Evolutionary conservation across 148 eudicot genomes (phyloP).

Genomic region (Amaranthus cruentus): DNA sequence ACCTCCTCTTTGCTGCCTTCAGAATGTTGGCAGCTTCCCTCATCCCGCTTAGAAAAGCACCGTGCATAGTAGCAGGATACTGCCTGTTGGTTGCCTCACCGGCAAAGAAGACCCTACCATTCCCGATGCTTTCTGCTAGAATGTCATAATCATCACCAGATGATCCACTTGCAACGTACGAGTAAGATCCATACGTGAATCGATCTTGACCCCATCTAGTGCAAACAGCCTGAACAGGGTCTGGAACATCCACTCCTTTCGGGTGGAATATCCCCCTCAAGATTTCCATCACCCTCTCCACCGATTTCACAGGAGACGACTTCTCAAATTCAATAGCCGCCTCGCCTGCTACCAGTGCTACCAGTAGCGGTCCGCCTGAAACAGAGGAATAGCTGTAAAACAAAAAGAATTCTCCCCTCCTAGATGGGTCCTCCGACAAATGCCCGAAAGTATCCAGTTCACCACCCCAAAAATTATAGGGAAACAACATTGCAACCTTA

Average conservation of each 20-base stretch:
- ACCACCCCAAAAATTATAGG: conserved; percentile 94
- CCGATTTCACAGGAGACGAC: conserved; percentile 72
- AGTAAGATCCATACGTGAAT: conserved; percentile 74
- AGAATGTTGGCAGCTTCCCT: conserved; percentile 93
- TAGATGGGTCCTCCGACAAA: conserved; percentile 62
- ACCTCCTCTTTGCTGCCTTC: conserved; percentile 57
- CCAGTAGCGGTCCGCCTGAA: conserved; percentile 87
- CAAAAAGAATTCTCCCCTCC: conserved; percentile 92
- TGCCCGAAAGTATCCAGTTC: conserved; percentile 94
- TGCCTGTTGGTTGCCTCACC: conserved; percentile 94
- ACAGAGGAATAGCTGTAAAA: conserved; percentile 86
- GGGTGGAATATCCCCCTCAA: conserved; percentile 78
- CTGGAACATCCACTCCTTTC: conserved; percentile 87
- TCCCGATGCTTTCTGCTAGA: conserved; percentile 77
- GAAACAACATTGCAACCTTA: conserved; percentile 95
- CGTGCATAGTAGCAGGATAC: conserved; percentile 99
- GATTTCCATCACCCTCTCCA: conserved; percentile 68
- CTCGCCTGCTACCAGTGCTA: conserved; percentile 96
- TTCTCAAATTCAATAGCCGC: conserved; percentile 83
- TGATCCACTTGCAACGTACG: conserved; percentile 85
- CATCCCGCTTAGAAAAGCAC: conserved; percentile 97
- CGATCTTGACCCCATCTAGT: conserved; percentile 97
- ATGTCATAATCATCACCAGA: conserved; percentile 96
- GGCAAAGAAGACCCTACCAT: conserved; percentile 80
- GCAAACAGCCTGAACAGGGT: conserved; percentile 79